These are phyloP conservation scores for Ustilago crameri DNA, from an alignment of 1,284 basidiomycete species.

Conservation along the genomic window DNA sequence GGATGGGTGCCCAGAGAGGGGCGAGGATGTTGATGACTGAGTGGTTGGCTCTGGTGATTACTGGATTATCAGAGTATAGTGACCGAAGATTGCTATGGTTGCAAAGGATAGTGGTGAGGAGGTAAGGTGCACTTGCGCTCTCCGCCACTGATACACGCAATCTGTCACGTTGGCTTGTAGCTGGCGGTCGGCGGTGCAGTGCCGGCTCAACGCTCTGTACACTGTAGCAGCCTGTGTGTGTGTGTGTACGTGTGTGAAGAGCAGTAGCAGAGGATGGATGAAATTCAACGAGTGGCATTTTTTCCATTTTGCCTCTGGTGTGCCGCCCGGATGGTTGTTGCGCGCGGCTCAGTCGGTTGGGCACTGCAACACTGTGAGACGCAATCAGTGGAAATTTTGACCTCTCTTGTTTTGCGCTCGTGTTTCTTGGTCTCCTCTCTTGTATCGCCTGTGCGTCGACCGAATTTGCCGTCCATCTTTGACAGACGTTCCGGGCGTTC, in stretches of 20 bases:
- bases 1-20: conserved; percentile 17
- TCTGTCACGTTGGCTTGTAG: neutral
- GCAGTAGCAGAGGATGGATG: too few species aligned
- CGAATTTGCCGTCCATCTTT: neutral
- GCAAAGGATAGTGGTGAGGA: conserved; percentile 29
- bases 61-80: conserved; percentile 18
- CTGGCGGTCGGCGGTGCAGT: neutral
- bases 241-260: too few species aligned
- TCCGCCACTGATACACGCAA: conserved; percentile 3
- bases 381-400: neutral
- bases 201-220: too few species aligned
- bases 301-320: neutral
- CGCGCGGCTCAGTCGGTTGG: neutral
- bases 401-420: neutral
- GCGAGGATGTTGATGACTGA: conserved; percentile 7
- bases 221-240: too few species aligned
- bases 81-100: conserved; percentile 11
- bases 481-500: neutral
- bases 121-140: conserved; percentile 3
- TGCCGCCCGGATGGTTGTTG: neutral
- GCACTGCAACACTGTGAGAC: neutral
- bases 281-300: too few species aligned
- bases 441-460: neutral
- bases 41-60: neutral
- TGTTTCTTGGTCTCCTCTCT: neutral